Evolutionary conservation across 495 filamentous ascomycete genomes (phyloP).

Genomic region (Cairneyella variabilis): DNA sequence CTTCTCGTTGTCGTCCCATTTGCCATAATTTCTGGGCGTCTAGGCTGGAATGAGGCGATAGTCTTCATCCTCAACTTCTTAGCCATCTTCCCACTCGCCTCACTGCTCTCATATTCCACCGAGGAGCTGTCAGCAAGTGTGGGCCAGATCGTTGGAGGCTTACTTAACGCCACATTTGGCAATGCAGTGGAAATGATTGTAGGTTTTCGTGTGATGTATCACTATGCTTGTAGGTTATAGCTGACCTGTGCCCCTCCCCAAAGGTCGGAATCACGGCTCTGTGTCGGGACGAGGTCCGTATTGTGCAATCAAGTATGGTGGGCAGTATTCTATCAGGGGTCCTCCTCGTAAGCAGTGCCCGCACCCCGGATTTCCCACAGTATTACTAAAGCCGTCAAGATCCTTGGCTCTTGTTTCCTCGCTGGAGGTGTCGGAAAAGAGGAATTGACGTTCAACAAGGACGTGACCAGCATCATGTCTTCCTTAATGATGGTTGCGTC

Average conservation of each 20-base stretch:
- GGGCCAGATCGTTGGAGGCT: conserved; percentile 71
- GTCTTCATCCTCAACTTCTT: conserved; percentile 77
- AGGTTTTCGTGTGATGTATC: conserved; percentile 34
- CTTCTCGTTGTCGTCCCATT: conserved; percentile 64
- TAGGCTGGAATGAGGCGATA: conserved; percentile 63
- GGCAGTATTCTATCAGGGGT: conserved; percentile 60
- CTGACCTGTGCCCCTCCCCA: not conserved
- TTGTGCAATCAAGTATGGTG: conserved; percentile 28
- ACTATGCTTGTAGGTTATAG: not conserved
- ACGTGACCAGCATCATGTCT: conserved; percentile 29
- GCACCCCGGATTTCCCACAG: not conserved
- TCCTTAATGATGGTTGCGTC: conserved; percentile 31
- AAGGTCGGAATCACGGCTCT: conserved; percentile 93
- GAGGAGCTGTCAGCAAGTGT: conserved; percentile 67
- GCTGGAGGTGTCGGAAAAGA: not conserved
- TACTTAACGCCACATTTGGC: conserved; percentile 81
- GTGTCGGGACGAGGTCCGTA: conserved; percentile 34
- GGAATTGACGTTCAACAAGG: conserved; percentile 50
- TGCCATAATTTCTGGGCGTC: conserved; percentile 69
- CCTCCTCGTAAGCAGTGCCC: conserved; percentile 51
- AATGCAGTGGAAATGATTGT: conserved; percentile 87
- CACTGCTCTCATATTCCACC: conserved; percentile 66
- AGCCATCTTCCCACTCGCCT: conserved; percentile 75
- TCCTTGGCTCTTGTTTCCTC: conserved; percentile 1
- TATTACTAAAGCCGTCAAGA: conserved; percentile 14